Percentiles rank a stretch among this genome's conserved stretches.
Conservation (phyloP, 768 basidiomycete species). For the Tulasnella sp. region DNA sequence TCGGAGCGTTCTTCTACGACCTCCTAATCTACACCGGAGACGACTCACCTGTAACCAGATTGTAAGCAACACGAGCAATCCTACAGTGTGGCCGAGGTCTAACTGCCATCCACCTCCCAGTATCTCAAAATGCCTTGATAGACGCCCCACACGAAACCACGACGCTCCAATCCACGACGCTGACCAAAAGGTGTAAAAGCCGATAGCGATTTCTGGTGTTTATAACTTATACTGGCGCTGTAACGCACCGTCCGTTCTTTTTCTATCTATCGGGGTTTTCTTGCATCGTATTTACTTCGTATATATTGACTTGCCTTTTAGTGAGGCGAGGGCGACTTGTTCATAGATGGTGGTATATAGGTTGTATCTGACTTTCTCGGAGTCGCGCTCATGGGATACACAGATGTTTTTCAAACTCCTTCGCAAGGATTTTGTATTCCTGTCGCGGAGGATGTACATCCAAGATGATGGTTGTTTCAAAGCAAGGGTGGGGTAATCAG, state of each 20-base stretch:
- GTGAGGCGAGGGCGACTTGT: background rate
- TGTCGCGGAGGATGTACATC: background rate
- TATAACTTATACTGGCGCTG: background rate
- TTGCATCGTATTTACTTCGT: background rate
- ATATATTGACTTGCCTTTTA: background rate
- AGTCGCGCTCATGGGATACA: background rate
- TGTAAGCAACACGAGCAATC: background rate
- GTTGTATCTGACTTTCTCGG: background rate
- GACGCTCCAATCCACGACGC: background rate
- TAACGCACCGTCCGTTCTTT: background rate
- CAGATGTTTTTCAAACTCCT: background rate
- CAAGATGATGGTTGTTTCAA: background rate
- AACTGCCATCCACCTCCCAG: background rate
- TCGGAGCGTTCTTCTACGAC: slow-evolving; percentile 48
- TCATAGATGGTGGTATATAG: background rate
- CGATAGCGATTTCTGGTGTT: background rate
- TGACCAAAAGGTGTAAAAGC: background rate
- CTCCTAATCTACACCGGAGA: slow-evolving; percentile 42
- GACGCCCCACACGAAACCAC: background rate
- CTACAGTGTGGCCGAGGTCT: background rate
- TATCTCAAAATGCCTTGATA: background rate
- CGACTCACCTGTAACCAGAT: slow-evolving; percentile 27
- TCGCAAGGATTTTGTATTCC: background rate
- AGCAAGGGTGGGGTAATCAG: background rate
- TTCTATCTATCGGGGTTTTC: background rate